Conservation (phyloP, 2,329 filamentous ascomycete species). For the Penicillium brasilianum region DNA sequence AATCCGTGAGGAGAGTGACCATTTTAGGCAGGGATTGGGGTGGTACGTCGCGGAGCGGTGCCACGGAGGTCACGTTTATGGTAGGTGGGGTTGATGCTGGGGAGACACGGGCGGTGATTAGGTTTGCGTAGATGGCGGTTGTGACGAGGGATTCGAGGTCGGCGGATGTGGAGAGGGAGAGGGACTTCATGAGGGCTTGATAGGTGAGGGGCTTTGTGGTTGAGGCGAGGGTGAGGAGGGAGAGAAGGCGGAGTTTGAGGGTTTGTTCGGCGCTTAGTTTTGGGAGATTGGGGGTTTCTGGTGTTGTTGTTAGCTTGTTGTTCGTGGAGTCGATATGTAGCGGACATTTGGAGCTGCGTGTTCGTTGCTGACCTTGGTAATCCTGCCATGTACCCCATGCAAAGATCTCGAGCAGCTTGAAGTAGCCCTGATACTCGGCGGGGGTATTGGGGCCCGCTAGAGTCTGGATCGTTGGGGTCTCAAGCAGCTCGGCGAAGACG, state of each 20-base stretch:
- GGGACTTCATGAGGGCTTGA: constrained; percentile 65
- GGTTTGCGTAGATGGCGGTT: constrained; percentile 81
- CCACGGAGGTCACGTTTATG: constrained; percentile 78
- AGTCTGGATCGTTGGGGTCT: constrained; percentile 76
- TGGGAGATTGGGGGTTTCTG: constrained; percentile 66
- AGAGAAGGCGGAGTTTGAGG: constrained; percentile 88
- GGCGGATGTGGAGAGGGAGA: constrained; percentile 69
- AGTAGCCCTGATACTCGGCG: constrained; percentile 66
- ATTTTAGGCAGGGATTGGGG: constrained; percentile 74
- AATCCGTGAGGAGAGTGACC: constrained; percentile 70
- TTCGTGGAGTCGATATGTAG: background rate
- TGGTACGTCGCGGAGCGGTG: constrained; percentile 82
- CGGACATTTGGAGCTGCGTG: background rate
- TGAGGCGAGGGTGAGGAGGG: constrained; percentile 79
- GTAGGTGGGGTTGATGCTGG: constrained; percentile 77
- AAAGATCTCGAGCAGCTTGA: constrained; percentile 83
- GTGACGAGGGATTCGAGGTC: constrained; percentile 87
- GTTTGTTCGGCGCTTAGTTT: constrained; percentile 72
- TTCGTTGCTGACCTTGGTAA: constrained; percentile 63
- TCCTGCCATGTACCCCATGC: constrained; percentile 86
- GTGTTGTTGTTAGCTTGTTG: constrained; percentile 3
- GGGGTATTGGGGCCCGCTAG: constrained; percentile 61
- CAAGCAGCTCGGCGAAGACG: constrained; percentile 91
- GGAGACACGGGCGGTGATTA: constrained; percentile 83
- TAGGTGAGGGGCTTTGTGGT: constrained; percentile 74